phyloP scores from a whole-genome alignment of 345 rosid genomes.

The Populus ilicifolia region DNA sequence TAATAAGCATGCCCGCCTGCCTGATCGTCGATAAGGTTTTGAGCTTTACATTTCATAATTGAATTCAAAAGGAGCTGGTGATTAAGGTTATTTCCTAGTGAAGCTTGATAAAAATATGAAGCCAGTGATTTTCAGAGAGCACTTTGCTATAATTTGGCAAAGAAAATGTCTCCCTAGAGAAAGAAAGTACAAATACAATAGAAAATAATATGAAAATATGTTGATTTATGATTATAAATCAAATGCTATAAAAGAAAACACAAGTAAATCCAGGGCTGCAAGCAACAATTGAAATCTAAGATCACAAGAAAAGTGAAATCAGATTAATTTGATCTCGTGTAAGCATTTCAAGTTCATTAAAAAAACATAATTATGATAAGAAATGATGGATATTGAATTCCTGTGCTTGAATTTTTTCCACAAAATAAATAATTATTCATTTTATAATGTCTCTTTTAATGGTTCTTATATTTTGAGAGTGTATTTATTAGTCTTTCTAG shows the following conservation, averaged over 20 bases:
- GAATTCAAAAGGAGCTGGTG: constrained; percentile 51
- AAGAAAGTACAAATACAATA: constrained; percentile 51
- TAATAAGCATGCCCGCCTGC: background rate
- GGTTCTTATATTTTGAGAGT: no score
- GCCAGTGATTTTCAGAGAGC: constrained; percentile 81
- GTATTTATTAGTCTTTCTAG: no score
- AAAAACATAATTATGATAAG: background rate
- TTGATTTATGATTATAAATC: background rate
- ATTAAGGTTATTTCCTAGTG: constrained; percentile 71
- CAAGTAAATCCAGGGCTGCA: background rate
- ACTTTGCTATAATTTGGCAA: constrained; percentile 41
- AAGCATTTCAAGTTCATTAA: background rate
- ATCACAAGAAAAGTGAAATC: background rate
- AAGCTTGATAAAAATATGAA: constrained; percentile 92
- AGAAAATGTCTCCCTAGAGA: constrained; percentile 43
- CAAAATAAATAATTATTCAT: no score
- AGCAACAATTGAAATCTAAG: background rate
- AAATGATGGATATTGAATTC: background rate
- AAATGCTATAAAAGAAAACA: background rate
- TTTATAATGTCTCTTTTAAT: no score
- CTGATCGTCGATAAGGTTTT: constrained; percentile 5
- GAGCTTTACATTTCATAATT: constrained; percentile 33
- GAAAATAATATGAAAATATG: constrained; percentile 86
- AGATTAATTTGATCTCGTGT: background rate
- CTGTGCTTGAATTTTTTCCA: no score